Conservation (phyloP, 2,329 filamentous ascomycete species). For the Fusarium sambucinum region DNA sequence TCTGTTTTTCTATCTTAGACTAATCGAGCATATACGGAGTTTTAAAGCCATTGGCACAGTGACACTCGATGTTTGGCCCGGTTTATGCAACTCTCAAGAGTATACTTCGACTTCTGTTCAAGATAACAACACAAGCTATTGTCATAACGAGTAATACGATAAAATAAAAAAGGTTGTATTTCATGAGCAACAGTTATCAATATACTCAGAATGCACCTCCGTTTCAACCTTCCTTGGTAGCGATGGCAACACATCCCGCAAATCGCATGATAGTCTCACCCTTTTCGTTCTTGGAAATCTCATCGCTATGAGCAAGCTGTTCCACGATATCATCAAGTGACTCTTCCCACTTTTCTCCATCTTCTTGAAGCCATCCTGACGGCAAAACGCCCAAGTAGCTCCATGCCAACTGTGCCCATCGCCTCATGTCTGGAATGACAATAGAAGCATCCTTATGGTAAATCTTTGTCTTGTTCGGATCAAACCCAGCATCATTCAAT, state of each 20-base stretch:
- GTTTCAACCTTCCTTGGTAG: not conserved
- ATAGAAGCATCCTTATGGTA: not conserved
- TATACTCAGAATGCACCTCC: too few species aligned
- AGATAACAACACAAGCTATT: constrained; percentile 48
- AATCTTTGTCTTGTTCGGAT: not conserved
- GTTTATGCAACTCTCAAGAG: too few species aligned
- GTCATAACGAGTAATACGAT: constrained; percentile 32
- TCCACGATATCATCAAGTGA: not conserved
- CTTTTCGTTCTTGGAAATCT: not conserved
- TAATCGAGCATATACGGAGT: too few species aligned
- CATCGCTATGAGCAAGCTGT: not conserved
- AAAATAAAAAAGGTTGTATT: too few species aligned
- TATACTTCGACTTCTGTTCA: too few species aligned
- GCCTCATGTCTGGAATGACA: not conserved
- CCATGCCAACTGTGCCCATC: not conserved
- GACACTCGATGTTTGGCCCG: too few species aligned
- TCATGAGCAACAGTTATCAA: not conserved
- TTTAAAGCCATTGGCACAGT: too few species aligned
- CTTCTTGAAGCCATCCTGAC: not conserved
- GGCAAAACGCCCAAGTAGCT: not conserved
- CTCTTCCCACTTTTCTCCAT: not conserved
- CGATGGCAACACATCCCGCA: not conserved
- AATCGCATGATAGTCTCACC: not conserved
- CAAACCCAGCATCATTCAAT: not conserved
- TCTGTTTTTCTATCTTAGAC: constrained; percentile 10